Base-by-base conservation (phyloP, 345 rosid genomes). In the Populus ilicifolia region DNA sequence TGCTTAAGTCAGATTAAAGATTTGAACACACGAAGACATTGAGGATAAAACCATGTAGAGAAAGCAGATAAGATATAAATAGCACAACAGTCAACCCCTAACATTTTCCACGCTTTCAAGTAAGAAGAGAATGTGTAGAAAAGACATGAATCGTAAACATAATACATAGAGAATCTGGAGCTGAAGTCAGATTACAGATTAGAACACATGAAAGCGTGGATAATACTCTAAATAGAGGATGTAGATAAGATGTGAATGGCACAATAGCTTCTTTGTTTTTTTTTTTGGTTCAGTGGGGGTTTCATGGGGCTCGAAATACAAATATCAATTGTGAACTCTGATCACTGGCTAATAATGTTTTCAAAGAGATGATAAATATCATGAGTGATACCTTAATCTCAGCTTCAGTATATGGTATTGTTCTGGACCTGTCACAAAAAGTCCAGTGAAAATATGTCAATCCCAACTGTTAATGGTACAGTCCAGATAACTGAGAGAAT, bases 381-480 rank as follows among this genome's bases (percentile, higher is more conserved):
- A 73, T 13, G 64, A 52, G 30, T 7, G 21, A 38, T 89, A 93
- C 98, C 99, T 96, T 96, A 81, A 96, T 90, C 88, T 96, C 99
- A 71, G 90, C 92, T 84, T 96, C 98, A 38, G 98, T 87, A 77
- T 92, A 96, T 44, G 98, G 94, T 67, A 85, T 78, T 78, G 70
- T 77, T 71, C 99, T 84, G 41, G 83, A 89, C 89, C 98, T 91
- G 87, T 46, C 14, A 78, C 74, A 54, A 61, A 77, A 77, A 70
- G 7, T 36, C 18, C 68, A 65, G 56, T 30, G 2, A 44, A 69
- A 67, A 62, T 78, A 5, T 20, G 65, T 61, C 1, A 61, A 61
- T 23, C 65, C 29, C 65, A 21, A 1, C 65, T 61, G 65, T 27
- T 61, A 23, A 61, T 61, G 65, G 21, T 61, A 61, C 12, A 14